Conservation (phyloP, 257 asterid species). For the Avicennia marina region DNA sequence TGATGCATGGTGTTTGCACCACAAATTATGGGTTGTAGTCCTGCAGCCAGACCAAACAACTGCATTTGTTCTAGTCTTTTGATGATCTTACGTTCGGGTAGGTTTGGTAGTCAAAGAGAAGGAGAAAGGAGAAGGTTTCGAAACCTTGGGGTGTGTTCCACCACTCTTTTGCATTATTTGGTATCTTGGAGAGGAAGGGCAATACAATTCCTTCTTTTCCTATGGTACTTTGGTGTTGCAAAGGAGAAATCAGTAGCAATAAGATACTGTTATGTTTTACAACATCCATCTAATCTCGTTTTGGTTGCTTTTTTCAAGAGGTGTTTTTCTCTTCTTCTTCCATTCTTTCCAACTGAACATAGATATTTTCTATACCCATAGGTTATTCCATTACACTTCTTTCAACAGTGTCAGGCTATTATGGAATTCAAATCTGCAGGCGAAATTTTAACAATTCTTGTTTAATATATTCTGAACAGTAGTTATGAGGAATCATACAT, state of each 20-base stretch:
- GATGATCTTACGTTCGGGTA: neutral
- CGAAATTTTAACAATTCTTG: neutral
- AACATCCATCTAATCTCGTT: neutral
- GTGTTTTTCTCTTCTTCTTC: neutral
- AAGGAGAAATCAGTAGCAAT: neutral
- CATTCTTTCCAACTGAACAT: neutral
- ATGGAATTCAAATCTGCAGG: neutral
- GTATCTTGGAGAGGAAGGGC: neutral
- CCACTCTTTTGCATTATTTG: neutral
- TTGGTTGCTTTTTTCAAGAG: too few relatives aligned
- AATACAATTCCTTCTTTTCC: neutral
- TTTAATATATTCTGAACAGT: neutral
- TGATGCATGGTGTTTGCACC: neutral
- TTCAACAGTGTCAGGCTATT: neutral
- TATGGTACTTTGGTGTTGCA: neutral
- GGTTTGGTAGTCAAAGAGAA: neutral
- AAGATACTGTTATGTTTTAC: neutral
- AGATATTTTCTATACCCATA: neutral
- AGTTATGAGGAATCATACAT: neutral
- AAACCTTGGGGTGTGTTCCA: neutral
- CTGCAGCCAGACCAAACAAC: neutral
- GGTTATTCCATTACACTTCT: neutral
- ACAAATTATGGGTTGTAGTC: neutral
- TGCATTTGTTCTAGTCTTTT: neutral
- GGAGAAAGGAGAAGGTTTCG: neutral